These are phyloP conservation scores for Aspergillus eucalypticola DNA, from an alignment of 2,329 filamentous ascomycete species.

Conservation along the genomic window DNA sequence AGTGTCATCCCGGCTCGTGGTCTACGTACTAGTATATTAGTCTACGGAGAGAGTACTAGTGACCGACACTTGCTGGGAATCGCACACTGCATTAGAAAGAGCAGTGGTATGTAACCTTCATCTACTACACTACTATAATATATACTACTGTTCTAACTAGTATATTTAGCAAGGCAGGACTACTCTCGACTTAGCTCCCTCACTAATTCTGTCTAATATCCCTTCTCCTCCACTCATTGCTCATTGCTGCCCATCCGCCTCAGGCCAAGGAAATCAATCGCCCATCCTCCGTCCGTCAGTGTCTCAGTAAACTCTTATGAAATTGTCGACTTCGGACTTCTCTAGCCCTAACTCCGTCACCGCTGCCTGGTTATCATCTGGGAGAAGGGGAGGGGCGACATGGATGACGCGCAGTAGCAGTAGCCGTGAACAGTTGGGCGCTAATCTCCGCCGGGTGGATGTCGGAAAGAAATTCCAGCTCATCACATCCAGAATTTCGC, in stretches of 20 bases:
- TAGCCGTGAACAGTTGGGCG: neutral
- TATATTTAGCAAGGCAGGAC: no score
- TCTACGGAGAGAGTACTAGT: no score
- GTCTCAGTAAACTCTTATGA: neutral
- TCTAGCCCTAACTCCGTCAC: neutral
- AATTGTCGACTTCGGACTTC: no score
- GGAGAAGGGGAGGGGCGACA: neutral
- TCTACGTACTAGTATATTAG: no score
- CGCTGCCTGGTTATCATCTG: neutral
- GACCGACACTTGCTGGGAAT: no score
- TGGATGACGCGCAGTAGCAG: conserved; percentile 1
- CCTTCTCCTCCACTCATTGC: neutral
- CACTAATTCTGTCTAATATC: neutral
- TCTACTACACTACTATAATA: no score
- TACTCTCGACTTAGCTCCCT: neutral
- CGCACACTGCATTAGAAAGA: no score
- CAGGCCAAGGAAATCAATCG: neutral
- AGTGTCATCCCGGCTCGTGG: neutral
- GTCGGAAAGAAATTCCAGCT: conserved; percentile 4
- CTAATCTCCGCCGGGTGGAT: neutral
- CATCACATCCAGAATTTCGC: neutral
- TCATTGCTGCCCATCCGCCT: conserved; percentile 6
- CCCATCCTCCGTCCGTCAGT: neutral
- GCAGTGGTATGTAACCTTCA: no score
- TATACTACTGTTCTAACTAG: no score